Percentiles rank a stretch among this genome's conserved stretches.
These are phyloP conservation scores for Diplodia seriata DNA, from an alignment of 2,329 filamentous ascomycete genomes.

Conservation along the genomic window DNA sequence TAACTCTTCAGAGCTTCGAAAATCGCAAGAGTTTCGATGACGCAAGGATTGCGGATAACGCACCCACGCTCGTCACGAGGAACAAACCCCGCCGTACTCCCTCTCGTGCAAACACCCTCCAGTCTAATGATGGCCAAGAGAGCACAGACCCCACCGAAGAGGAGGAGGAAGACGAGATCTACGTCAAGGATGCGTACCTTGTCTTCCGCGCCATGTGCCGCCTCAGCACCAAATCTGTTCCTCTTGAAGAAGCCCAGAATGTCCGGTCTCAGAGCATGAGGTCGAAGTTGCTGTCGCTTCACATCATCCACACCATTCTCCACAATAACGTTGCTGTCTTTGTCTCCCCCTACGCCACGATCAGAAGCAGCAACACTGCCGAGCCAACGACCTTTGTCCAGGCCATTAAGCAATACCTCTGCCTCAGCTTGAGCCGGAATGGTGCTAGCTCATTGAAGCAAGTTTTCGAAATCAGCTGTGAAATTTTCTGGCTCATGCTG, in stretches of 20 bases:
- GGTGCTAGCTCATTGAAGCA: constrained; percentile 89
- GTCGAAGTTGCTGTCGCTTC: constrained; percentile 92
- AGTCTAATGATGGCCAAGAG: constrained; percentile 21
- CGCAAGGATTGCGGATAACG: constrained; percentile 69
- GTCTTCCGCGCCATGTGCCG: constrained; percentile 98
- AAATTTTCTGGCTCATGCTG: constrained; percentile 98
- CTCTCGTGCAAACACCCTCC: constrained; percentile 19
- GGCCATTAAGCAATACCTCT: constrained; percentile 95
- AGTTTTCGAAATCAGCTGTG: constrained; percentile 94
- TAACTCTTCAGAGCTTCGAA: constrained; percentile 73
- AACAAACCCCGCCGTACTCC: constrained; percentile 51
- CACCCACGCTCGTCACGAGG: constrained; percentile 70
- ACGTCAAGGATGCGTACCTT: constrained; percentile 94
- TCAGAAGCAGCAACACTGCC: constrained; percentile 87
- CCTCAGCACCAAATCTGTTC: constrained; percentile 88
- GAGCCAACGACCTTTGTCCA: constrained; percentile 90
- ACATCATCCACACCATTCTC: constrained; percentile 92
- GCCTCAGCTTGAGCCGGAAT: constrained; percentile 91
- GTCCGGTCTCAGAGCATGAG: constrained; percentile 95
- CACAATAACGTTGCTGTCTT: constrained; percentile 95
- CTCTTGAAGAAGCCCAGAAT: constrained; percentile 90
- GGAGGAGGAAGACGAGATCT: constrained; percentile 88
- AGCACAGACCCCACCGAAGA: constrained; percentile 64
- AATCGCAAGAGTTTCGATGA: constrained; percentile 71
- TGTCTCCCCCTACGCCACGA: constrained; percentile 88